Conservation (phyloP, 441 rosid genomes). For the Raphanus hybrid region DNA sequence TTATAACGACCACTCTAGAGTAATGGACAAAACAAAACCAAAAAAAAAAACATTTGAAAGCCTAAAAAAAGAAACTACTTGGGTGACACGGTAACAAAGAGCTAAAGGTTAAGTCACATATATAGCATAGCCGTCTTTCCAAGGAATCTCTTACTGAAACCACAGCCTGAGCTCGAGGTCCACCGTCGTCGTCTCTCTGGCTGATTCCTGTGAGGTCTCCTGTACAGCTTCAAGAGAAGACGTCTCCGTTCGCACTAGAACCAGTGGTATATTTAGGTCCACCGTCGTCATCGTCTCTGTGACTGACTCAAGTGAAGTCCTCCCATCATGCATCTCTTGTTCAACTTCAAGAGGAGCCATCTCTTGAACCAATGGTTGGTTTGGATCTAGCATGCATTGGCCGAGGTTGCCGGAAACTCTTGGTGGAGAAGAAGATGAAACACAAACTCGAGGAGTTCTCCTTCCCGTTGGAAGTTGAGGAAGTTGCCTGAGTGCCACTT, state of each 20-base stretch:
- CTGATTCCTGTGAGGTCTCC: background rate
- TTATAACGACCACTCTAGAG: background rate
- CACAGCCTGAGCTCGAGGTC: constrained; percentile 1
- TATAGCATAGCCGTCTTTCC: background rate
- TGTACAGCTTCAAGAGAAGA: background rate
- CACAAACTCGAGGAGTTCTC: background rate
- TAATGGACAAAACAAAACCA: background rate
- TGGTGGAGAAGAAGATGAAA: background rate
- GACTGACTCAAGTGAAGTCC: background rate
- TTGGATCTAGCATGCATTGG: background rate
- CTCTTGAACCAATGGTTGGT: background rate
- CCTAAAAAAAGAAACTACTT: background rate
- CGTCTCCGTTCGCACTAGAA: background rate
- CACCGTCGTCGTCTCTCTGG: background rate
- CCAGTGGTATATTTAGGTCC: background rate
- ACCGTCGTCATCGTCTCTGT: background rate
- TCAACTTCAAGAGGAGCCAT: background rate
- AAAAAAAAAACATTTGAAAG: background rate
- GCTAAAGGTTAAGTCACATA: background rate
- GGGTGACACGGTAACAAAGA: background rate
- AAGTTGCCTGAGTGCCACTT: background rate
- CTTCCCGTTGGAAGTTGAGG: background rate
- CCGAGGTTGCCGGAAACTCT: background rate
- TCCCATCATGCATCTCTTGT: constrained; percentile 2
- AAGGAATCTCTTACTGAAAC: background rate